A percentile compares a stretch with the other conserved stretches of the same genome.
Conservation (phyloP, 805 yeast species). For the Kluyveromyces starmeri region DNA sequence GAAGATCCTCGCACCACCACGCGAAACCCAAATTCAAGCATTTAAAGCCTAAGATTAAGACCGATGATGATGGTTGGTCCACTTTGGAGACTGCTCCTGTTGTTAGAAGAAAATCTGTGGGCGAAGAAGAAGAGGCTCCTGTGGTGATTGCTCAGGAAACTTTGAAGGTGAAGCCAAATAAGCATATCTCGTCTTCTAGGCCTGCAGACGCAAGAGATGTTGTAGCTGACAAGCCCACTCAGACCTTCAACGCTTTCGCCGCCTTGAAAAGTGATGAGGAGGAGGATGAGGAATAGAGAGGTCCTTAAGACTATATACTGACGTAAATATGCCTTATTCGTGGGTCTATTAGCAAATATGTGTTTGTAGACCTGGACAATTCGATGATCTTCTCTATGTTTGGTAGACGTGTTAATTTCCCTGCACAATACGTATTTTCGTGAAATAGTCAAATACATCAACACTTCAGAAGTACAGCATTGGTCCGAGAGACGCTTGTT, state of each 20-base stretch:
- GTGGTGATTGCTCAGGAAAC: conserved; percentile 36
- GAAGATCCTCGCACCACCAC: conserved; percentile 45
- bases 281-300: conserved; percentile 31
- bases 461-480: no score
- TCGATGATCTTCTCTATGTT: no score
- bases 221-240: conserved; percentile 56
- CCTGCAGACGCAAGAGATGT: conserved; percentile 68
- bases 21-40: conserved; percentile 49
- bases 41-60: conserved; percentile 39
- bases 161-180: conserved; percentile 57
- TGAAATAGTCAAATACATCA: no score
- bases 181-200: conserved; percentile 64
- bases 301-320: no score
- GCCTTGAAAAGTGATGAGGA: conserved; percentile 58
- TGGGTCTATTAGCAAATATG: no score
- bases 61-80: conserved; percentile 82
- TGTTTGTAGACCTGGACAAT: no score
- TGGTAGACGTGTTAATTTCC: no score
- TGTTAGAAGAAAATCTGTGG: conserved; percentile 16
- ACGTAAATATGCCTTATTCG: no score
- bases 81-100: conserved; percentile 43
- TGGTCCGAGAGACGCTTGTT: no score
- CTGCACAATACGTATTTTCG: no score
- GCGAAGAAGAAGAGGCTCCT: conserved; percentile 35
- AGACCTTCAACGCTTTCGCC: conserved; percentile 71